Conservation (phyloP, 2,329 filamentous ascomycete species). For the Stagonosporopsis rhizophila region DNA sequence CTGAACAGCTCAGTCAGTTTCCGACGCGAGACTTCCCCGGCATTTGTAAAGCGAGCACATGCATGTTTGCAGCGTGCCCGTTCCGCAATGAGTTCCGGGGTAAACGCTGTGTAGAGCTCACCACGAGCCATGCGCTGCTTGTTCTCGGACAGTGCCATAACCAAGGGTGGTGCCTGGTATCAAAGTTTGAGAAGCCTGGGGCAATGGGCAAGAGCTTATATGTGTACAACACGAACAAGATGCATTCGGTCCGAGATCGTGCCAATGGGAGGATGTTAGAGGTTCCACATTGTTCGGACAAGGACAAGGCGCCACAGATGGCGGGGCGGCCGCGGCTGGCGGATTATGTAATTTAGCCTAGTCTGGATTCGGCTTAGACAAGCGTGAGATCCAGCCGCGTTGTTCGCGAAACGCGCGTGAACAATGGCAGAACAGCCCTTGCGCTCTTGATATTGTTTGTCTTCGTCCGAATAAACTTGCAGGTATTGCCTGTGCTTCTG, state of each 20-base stretch:
- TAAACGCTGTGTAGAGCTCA: constrained; percentile 78
- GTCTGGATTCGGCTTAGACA: background rate
- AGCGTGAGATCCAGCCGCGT: background rate
- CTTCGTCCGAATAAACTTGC: background rate
- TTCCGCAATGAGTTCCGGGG: constrained; percentile 69
- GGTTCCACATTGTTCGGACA: background rate
- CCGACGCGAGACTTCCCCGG: constrained; percentile 66
- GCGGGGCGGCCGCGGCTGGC: background rate
- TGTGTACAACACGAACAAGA: background rate
- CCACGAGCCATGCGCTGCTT: constrained; percentile 65
- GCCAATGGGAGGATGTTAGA: background rate
- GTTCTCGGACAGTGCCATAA: constrained; percentile 45
- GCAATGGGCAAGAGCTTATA: background rate
- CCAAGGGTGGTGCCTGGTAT: background rate
- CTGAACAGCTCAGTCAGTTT: constrained; percentile 71
- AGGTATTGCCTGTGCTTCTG: background rate
- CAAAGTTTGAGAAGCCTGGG: background rate
- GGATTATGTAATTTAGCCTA: background rate
- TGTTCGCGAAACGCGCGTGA: constrained; percentile 2
- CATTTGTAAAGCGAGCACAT: constrained; percentile 68
- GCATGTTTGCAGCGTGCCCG: constrained; percentile 69
- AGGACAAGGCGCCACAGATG: background rate
- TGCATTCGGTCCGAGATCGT: background rate
- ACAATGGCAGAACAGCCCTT: constrained; percentile 14
- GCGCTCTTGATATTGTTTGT: constrained; percentile 12